phyloP scores from a whole-genome alignment of 495 filamentous ascomycete species.

The Penicillium antarcticum region DNA sequence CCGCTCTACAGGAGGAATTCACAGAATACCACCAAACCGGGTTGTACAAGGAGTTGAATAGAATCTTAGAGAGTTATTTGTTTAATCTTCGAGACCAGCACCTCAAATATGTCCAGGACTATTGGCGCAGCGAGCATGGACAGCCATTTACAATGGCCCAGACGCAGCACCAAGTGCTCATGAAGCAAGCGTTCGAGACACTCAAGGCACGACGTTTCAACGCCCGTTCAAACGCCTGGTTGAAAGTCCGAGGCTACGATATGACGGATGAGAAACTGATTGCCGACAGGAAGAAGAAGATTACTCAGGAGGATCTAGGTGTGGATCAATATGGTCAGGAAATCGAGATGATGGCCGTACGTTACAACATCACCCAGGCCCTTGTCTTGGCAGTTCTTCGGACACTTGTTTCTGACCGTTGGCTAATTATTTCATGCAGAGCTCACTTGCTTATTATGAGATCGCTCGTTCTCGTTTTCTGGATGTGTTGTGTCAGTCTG shows the following conservation, averaged over 20 bases:
- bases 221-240: constrained; percentile 13
- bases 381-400: not conserved
- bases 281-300: constrained; percentile 16
- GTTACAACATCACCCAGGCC: constrained; percentile 1
- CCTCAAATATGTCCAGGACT: not conserved
- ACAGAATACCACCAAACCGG: constrained; percentile 33
- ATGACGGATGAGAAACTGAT: constrained; percentile 4
- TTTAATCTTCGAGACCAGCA: too few relatives aligned
- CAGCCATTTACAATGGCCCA: constrained; percentile 38
- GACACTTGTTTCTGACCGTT: not conserved
- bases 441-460: constrained; percentile 50
- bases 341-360: constrained; percentile 51
- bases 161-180: constrained; percentile 15
- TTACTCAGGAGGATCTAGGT: constrained; percentile 28
- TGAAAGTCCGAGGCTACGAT: constrained; percentile 6
- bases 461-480: constrained; percentile 48
- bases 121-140: constrained; percentile 27
- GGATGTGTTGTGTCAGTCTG: constrained; percentile 44
- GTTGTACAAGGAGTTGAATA: constrained; percentile 16
- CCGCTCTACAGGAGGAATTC: constrained; percentile 32
- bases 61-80: not conserved
- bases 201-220: constrained; percentile 3
- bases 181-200: not conserved
- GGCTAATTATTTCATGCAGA: constrained; percentile 20
- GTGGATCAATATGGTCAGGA: constrained; percentile 43